These are phyloP conservation scores for Russula olivacea DNA, from an alignment of 768 basidiomycete species.

Conservation along the genomic window DNA sequence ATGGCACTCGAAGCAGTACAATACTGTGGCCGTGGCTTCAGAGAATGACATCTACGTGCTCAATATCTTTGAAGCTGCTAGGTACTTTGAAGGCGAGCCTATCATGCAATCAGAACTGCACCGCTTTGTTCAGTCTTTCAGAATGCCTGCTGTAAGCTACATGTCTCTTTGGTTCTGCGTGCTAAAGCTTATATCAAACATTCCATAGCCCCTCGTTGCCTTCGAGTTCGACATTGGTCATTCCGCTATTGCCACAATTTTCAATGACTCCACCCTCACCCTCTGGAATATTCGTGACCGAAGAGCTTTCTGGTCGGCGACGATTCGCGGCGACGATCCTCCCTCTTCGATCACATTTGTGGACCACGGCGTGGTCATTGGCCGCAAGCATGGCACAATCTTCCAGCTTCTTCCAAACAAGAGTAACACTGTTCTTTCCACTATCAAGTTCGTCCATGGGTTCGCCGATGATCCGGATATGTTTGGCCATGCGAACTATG, in stretches of 20 bases:
- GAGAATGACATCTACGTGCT: conserved; percentile 70
- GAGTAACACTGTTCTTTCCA: conserved; percentile 67
- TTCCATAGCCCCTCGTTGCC: conserved; percentile 61
- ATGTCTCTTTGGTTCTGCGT: not conserved
- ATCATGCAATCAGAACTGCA: conserved; percentile 63
- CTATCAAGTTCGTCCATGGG: conserved; percentile 71
- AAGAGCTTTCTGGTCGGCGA: conserved; percentile 67
- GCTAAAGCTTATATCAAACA: not conserved
- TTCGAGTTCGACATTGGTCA: conserved; percentile 82
- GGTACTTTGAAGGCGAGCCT: conserved; percentile 56
- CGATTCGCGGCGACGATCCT: conserved; percentile 70
- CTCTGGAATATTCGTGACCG: conserved; percentile 80
- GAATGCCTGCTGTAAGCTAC: conserved; percentile 58
- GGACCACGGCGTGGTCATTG: conserved; percentile 79
- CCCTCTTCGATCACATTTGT: conserved; percentile 84
- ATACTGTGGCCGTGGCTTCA: conserved; percentile 78
- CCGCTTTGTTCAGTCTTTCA: conserved; percentile 62
- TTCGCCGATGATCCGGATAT: conserved; percentile 70
- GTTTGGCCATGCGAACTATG: conserved; percentile 85
- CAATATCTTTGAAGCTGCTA: conserved; percentile 59
- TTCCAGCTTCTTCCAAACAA: conserved; percentile 79
- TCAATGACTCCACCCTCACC: conserved; percentile 73
- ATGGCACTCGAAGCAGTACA: conserved; percentile 81
- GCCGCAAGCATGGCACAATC: conserved; percentile 77
- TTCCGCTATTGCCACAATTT: conserved; percentile 73